Base-by-base conservation (phyloP, 352 stramenopile genomes). In the Proteromonas lacertae region DNA sequence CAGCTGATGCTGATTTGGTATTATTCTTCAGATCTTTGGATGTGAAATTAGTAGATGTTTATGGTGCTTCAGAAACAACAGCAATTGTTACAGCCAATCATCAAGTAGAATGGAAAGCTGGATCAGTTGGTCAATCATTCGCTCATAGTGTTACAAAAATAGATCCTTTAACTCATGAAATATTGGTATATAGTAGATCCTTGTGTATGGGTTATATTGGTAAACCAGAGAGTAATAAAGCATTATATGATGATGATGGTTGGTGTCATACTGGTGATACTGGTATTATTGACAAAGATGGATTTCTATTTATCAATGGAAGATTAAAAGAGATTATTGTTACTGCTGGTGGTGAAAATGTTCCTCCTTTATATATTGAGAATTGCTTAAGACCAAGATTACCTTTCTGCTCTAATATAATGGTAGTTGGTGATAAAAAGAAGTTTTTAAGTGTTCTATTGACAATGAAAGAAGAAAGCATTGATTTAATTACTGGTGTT, bases 11-110 rank as follows among this genome's bases (percentile, higher is more conserved):
- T 13, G 72, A 91, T 42, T 68, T 84, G 8, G 51, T 91, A 7
- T 60, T 82, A 23, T 92, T 89, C 54, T 89, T 93, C 45, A 64
- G 60, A 34, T 88, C 72, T 16, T 48, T 92, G 20, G 76, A 92
- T 44, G 55, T 92, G 26, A 71, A 69, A 7, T 63, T 93, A 30
- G 76, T 69, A 43, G 78, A 92, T 52, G 62, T 61, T 7, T 66
- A 63, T 44, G 77, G 80, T 3, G 69, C 90, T 54, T 82, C 65
- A 23, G 74, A 92, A 49, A 58, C 49, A 14, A 74, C 60, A 8
- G 77, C 73, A 8, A 67, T 73, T 19, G 50, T 63, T 25, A 55
- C 54, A 12, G 44, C 47, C 34, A 68, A 61, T 43, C 41, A 32
- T 31, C 32, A 42, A 8, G 19, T 46, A 18, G 53, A 42, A 2